phyloP scores from a whole-genome alignment of 805 yeast species.

The Debaryomyces hansenii region DNA sequence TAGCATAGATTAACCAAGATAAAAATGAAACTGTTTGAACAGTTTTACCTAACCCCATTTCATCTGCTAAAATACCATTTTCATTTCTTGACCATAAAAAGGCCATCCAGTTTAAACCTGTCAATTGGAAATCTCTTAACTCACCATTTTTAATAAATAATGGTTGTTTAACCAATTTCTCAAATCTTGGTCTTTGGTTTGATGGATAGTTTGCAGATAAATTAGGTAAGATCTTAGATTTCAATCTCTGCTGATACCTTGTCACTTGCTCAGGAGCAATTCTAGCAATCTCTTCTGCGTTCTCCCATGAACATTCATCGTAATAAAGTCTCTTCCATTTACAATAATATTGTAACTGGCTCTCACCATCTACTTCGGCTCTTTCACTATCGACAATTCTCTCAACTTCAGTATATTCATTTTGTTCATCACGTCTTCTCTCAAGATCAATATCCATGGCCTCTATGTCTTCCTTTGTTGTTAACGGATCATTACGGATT shows the following conservation, averaged over 20 bases:
- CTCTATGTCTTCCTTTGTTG: conserved; percentile 90
- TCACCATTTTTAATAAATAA: conserved; percentile 86
- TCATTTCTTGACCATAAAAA: conserved; percentile 97
- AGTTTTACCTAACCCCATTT: conserved; percentile 98
- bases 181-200: conserved; percentile 78
- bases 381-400: conserved; percentile 87
- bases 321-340: conserved; percentile 94
- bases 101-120: conserved; percentile 99
- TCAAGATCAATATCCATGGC: conserved; percentile 91
- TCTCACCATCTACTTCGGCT: conserved; percentile 60
- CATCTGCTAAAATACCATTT: conserved; percentile 96
- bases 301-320: conserved; percentile 97
- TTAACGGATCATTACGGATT: conserved; percentile 72
- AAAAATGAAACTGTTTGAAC: conserved; percentile 94
- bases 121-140: conserved; percentile 93
- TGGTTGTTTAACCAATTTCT: conserved; percentile 84
- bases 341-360: conserved; percentile 76
- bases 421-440: conserved; percentile 76
- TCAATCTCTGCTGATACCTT: conserved; percentile 75
- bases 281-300: conserved; percentile 81
- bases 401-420: conserved; percentile 83
- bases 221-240: conserved; percentile 82
- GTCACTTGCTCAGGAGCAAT: conserved; percentile 82
- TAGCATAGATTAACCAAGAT: conserved; percentile 91
- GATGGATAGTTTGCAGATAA: conserved; percentile 74